A percentile compares a stretch with the other conserved stretches of the same genome.
Evolutionary conservation across 768 basidiomycete genomes (phyloP).

Genomic region (Serendipita sp.): DNA sequence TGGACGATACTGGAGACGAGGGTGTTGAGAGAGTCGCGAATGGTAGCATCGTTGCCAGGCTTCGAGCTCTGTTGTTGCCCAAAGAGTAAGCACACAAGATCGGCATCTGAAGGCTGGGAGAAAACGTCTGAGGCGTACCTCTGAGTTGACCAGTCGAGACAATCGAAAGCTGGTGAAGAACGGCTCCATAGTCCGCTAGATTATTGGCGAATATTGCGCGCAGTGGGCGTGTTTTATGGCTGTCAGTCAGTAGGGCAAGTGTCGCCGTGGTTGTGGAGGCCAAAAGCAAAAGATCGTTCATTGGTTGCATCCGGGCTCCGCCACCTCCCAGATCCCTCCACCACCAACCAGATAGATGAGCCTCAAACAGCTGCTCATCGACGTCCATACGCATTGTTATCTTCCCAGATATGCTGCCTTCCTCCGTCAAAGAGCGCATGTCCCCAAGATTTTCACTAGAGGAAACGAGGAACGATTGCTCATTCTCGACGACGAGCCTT

Average conservation of each 20-base stretch:
- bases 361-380: conserved; percentile 34
- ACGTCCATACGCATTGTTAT: conserved; percentile 79
- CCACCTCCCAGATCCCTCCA: background rate
- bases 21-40: background rate
- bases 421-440: conserved; percentile 44
- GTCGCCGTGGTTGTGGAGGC: background rate
- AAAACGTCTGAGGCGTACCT: background rate
- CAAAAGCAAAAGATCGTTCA: background rate
- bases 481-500: conserved; percentile 68
- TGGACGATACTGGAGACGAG: background rate
- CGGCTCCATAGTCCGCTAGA: background rate
- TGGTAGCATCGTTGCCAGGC: background rate
- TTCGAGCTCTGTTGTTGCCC: background rate
- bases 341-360: background rate
- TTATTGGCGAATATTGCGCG: background rate
- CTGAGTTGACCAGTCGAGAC: background rate
- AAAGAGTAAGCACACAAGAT: no score
- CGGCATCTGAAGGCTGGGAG: background rate
- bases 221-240: background rate
- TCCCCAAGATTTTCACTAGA: conserved; percentile 49
- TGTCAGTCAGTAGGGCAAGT: background rate
- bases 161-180: conserved; percentile 1
- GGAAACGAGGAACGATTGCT: conserved; percentile 50
- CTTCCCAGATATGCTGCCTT: conserved; percentile 62
- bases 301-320: background rate